Conservation (phyloP, 148 eudicot genomes). For the Nyssa sinensis region DNA sequence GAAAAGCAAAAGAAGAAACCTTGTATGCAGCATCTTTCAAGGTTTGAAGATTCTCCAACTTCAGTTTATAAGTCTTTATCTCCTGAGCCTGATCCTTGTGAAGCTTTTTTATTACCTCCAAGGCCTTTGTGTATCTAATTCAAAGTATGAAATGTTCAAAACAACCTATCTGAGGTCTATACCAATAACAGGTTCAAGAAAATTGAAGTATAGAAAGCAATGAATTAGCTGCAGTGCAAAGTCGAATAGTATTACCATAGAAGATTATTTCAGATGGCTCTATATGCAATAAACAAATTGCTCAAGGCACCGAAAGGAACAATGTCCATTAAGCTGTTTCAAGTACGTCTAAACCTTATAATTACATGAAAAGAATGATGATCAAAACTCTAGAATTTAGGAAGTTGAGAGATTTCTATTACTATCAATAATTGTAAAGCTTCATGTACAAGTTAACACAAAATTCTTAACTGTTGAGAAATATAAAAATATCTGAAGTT, state of each 20-base stretch:
- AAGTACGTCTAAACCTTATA: background rate
- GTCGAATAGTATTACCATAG: background rate
- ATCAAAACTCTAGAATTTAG: background rate
- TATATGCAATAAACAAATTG: background rate
- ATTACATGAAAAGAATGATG: background rate
- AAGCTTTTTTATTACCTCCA: slow-evolving; percentile 98
- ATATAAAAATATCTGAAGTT: no score
- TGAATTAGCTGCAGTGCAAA: background rate
- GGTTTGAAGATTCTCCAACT: slow-evolving; percentile 91
- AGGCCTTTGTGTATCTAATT: slow-evolving; percentile 90
- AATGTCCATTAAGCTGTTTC: background rate
- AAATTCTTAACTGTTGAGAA: no score
- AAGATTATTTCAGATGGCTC: background rate
- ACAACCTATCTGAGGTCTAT: background rate
- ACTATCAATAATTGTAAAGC: no score
- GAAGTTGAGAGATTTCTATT: no score
- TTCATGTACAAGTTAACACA: no score
- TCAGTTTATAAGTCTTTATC: slow-evolving; percentile 80
- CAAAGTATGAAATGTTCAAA: slow-evolving; percentile 1
- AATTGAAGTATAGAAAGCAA: background rate
- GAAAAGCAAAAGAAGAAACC: slow-evolving; percentile 41
- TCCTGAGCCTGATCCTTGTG: slow-evolving; percentile 98
- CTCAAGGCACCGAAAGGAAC: background rate
- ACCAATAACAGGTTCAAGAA: slow-evolving; percentile 3
- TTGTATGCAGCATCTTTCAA: slow-evolving; percentile 90